A percentile compares a stretch with the other conserved stretches of the same genome.
phyloP scores from a whole-genome alignment of 2,329 filamentous ascomycete genomes.

The Colletotrichum salicis region DNA sequence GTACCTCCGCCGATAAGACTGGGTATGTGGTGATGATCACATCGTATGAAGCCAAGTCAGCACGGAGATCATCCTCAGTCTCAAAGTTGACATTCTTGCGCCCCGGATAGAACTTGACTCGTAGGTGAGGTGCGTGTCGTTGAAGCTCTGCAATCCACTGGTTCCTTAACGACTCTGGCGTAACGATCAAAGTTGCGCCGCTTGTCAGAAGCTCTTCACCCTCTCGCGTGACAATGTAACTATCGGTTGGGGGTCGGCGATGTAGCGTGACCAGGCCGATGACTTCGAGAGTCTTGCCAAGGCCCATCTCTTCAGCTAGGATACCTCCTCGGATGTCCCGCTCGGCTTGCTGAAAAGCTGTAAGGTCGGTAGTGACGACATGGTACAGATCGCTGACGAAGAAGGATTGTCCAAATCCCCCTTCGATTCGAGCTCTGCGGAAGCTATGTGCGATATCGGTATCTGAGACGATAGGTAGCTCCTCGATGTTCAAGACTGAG shows the following conservation, averaged over 20 bases:
- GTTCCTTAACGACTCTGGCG: slow-evolving; percentile 64
- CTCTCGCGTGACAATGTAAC: slow-evolving; percentile 48
- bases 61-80: slow-evolving; percentile 53
- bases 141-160: slow-evolving; percentile 72
- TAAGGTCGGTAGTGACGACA: slow-evolving; percentile 62
- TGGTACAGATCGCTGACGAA: slow-evolving; percentile 74
- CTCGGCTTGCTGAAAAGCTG: slow-evolving; percentile 55
- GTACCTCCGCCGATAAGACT: slow-evolving; percentile 81
- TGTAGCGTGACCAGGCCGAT: slow-evolving; percentile 77
- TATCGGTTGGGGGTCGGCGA: slow-evolving; percentile 47
- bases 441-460: slow-evolving; percentile 30
- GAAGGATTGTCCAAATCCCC: slow-evolving; percentile 43
- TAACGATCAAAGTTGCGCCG: slow-evolving; percentile 70
- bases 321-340: slow-evolving; percentile 68
- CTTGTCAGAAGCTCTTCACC: slow-evolving; percentile 58
- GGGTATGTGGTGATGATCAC: slow-evolving; percentile 74
- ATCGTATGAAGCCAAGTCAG: slow-evolving; percentile 62
- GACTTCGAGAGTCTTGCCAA: slow-evolving; percentile 83
- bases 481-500: slow-evolving; percentile 36
- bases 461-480: slow-evolving; percentile 14
- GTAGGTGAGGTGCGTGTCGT: slow-evolving; percentile 67
- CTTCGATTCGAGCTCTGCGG: slow-evolving; percentile 1
- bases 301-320: slow-evolving; percentile 83
- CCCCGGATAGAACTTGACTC: slow-evolving; percentile 67
- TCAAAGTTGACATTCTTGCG: slow-evolving; percentile 48